Base-by-base conservation (phyloP, 768 basidiomycete genomes). In the Bullera alba region DNA sequence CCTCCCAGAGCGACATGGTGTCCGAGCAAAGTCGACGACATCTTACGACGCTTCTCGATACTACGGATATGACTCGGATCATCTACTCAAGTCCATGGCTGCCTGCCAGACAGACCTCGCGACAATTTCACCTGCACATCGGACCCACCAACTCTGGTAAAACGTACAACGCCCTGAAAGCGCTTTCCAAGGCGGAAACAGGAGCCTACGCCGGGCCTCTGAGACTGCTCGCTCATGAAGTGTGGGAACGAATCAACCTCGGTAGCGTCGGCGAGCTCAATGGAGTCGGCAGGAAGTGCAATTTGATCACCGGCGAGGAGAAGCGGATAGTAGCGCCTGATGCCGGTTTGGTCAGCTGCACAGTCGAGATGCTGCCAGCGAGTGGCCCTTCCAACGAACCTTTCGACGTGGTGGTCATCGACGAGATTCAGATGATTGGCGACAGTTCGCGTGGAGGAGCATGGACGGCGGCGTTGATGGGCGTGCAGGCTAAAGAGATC, bases 101-200 rank as follows among this genome's bases (percentile, higher is more conserved):
- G 36, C 64, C 71, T 34, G 50, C 51, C 0, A 81, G 93, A 8
- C 62, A 70, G 10, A 74, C 83, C 56, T 78, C 77, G 16, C 79
- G 92, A 17, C 87, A 83, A 59, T 76, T 97, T 60, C 84, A 92
- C 69, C 83, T 97, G 77, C 93, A 99, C 62, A 89, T 99, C 34
- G 95, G 93, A 0, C 95, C 95, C 0, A 97, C 95, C 21, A 99
- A 97, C 72, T 88, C 87, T 55, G 95, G 93, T 26, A 99, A 99
- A 75, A 99, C 93, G 0, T 83, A 97, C 65, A 83, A 86, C 63
- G 95, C 93, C 0, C 75, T 99, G 7, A 83, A 87, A 37, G 88
- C 91, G 0, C 79, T 99, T 2, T 86, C 89, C 0, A 80, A 82
- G 3, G 82, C 91, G 0, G 62, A 68, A 1, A 74, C 75, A 0